These are phyloP conservation scores for Ogataea methanolica DNA, from an alignment of 805 yeast genomes.

Conservation along the genomic window DNA sequence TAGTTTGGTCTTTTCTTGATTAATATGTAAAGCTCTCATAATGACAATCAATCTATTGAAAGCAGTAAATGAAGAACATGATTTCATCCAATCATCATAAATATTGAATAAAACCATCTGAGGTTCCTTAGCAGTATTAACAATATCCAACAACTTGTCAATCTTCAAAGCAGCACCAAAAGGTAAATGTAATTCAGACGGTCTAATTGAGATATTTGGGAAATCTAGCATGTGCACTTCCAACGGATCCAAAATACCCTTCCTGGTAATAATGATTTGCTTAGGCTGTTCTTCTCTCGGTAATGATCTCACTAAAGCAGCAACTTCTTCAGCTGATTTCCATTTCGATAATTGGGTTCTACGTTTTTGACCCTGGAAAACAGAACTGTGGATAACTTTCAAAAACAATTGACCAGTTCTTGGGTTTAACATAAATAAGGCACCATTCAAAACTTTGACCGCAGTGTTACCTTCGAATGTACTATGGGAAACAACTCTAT, in stretches of 20 bases:
- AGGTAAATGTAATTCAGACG: constrained; percentile 86
- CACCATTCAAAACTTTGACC: constrained; percentile 91
- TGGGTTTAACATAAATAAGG: constrained; percentile 85
- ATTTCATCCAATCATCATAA: constrained; percentile 90
- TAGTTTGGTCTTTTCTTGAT: constrained; percentile 69
- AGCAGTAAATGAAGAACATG: constrained; percentile 85
- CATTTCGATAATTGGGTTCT: constrained; percentile 91
- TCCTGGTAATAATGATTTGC: constrained; percentile 84
- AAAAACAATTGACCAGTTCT: constrained; percentile 85
- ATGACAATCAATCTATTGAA: constrained; percentile 82
- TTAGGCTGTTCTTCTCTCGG: constrained; percentile 95
- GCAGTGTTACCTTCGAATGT: constrained; percentile 91
- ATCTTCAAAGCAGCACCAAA: constrained; percentile 82
- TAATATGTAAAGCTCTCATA: constrained; percentile 76
- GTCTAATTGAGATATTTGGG: constrained; percentile 85
- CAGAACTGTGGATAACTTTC: constrained; percentile 87
- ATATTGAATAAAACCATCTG: constrained; percentile 87
- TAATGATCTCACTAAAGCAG: constrained; percentile 81
- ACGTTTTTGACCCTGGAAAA: constrained; percentile 96
- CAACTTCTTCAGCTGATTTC: constrained; percentile 98
- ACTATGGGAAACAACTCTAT: constrained; percentile 85
- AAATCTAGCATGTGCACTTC: constrained; percentile 97
- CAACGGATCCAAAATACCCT: constrained; percentile 88
- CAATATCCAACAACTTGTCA: constrained; percentile 73
- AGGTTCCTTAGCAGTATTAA: constrained; percentile 84